Evolutionary conservation across 495 filamentous ascomycete genomes (phyloP).

Genomic region (Daldinia loculata): DNA sequence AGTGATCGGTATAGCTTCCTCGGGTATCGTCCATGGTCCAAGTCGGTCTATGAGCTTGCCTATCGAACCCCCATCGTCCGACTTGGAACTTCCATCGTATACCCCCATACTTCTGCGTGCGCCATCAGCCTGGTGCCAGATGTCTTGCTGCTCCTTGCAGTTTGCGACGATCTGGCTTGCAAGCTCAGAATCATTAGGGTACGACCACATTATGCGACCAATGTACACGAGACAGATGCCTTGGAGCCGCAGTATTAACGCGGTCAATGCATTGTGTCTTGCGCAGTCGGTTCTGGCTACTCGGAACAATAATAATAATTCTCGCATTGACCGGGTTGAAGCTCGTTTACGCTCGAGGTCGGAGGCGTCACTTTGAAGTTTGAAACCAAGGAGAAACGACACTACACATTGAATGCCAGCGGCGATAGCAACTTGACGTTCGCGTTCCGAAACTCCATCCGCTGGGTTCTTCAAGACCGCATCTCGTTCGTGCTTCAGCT

Average conservation of each 20-base stretch:
- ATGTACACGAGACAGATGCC: conserved; percentile 40
- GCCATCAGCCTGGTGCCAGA: conserved; percentile 36
- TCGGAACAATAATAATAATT: conserved; percentile 33
- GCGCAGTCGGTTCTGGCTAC: conserved; percentile 37
- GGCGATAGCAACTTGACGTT: conserved; percentile 37
- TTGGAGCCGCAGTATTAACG: conserved; percentile 43
- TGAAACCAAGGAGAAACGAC: conserved; percentile 42
- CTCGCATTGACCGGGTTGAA: conserved; percentile 30
- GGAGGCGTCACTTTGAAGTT: conserved; percentile 41
- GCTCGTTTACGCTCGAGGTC: conserved; percentile 39
- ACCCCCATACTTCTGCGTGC: conserved; percentile 38
- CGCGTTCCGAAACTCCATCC: conserved; percentile 32
- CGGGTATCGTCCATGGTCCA: conserved; percentile 44
- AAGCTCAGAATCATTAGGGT: conserved; percentile 33
- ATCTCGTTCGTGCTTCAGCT: conserved; percentile 58
- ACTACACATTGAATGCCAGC: conserved; percentile 44
- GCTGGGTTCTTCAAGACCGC: conserved; percentile 43
- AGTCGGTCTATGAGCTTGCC: conserved; percentile 47
- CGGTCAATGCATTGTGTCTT: conserved; percentile 30
- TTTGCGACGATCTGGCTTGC: conserved; percentile 24
- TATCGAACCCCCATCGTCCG: conserved; percentile 39
- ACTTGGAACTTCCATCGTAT: conserved; percentile 34
- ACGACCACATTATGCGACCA: conserved; percentile 39
- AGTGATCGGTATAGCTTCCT: conserved; percentile 41
- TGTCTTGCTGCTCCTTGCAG: conserved; percentile 38